phyloP scores from a whole-genome alignment of 768 basidiomycete genomes.

The Fistulinella prunicolor region DNA sequence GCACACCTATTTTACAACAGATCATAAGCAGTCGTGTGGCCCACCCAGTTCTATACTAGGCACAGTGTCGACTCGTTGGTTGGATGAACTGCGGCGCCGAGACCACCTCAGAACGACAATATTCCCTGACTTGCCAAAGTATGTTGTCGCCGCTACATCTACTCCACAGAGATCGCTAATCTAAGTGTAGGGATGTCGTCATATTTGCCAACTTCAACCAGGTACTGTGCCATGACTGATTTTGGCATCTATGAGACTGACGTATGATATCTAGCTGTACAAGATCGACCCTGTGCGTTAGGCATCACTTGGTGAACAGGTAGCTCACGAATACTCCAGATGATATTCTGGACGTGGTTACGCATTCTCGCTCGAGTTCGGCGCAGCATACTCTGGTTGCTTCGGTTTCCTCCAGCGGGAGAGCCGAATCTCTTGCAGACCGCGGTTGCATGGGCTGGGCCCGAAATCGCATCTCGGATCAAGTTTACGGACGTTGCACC shows the following conservation, averaged over 20 bases:
- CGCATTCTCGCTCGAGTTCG: slow-evolving; percentile 42
- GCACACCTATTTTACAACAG: slow-evolving; percentile 49
- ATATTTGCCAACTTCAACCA: slow-evolving; percentile 57
- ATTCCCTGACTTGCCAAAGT: slow-evolving; percentile 46
- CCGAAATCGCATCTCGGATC: slow-evolving; percentile 44
- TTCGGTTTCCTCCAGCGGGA: slow-evolving; percentile 48
- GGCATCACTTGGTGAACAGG: not conserved
- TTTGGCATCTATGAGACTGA: slow-evolving; percentile 6
- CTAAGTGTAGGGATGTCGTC: slow-evolving; percentile 34
- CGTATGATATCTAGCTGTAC: slow-evolving; percentile 35
- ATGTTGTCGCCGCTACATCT: slow-evolving; percentile 8
- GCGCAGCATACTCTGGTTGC: slow-evolving; percentile 50
- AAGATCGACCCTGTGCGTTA: slow-evolving; percentile 41
- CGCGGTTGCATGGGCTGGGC: slow-evolving; percentile 43
- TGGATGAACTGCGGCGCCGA: slow-evolving; percentile 39
- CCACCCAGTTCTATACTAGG: slow-evolving; percentile 12
- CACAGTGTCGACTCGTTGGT: slow-evolving; percentile 32
- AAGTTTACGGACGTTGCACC: slow-evolving; percentile 47
- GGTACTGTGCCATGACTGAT: slow-evolving; percentile 26
- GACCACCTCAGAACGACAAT: slow-evolving; percentile 35
- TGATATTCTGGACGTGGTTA: slow-evolving; percentile 48
- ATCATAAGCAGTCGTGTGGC: slow-evolving; percentile 46
- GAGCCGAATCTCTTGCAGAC: slow-evolving; percentile 43
- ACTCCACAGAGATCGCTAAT: not conserved
- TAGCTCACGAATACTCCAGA: slow-evolving; percentile 22